Evolutionary conservation across 192 early-diverging fungal species (phyloP).

Genomic region (Rhizoclosmatium globosum): DNA sequence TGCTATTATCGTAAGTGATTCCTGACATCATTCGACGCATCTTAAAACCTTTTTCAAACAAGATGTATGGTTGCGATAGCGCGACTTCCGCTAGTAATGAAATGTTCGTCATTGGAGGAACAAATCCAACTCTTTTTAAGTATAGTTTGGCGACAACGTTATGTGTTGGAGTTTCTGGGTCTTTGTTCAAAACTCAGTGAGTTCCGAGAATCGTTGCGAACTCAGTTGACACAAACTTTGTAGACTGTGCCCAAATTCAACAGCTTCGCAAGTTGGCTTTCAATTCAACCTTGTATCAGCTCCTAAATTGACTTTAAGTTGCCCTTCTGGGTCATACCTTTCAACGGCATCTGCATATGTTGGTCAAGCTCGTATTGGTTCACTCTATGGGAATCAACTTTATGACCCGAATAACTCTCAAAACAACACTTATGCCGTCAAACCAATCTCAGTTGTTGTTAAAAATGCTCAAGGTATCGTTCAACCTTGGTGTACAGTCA

Average conservation of each 20-base stretch:
- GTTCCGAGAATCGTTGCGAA: background rate
- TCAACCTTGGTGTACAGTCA: background rate
- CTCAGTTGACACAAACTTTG: too few relatives aligned
- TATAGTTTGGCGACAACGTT: background rate
- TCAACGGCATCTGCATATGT: background rate
- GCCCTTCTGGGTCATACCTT: background rate
- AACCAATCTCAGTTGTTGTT: background rate
- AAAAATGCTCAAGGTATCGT: background rate
- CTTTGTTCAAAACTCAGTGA: background rate
- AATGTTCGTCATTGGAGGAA: background rate
- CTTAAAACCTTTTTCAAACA: background rate
- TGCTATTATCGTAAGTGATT: background rate
- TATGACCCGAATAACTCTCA: constrained; percentile 7
- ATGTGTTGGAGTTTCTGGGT: background rate
- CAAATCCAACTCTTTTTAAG: background rate
- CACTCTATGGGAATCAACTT: constrained; percentile 9
- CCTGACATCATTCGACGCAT: background rate
- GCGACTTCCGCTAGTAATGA: background rate
- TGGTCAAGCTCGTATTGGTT: background rate
- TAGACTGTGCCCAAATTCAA: too few relatives aligned
- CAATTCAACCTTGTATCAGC: background rate
- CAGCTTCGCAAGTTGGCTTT: background rate
- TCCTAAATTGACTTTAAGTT: background rate
- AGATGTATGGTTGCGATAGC: background rate
- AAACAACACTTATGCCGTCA: background rate